These are phyloP conservation scores for Microbotryomycetes sp. DNA, from an alignment of 1,284 basidiomycete species.

Conservation along the genomic window DNA sequence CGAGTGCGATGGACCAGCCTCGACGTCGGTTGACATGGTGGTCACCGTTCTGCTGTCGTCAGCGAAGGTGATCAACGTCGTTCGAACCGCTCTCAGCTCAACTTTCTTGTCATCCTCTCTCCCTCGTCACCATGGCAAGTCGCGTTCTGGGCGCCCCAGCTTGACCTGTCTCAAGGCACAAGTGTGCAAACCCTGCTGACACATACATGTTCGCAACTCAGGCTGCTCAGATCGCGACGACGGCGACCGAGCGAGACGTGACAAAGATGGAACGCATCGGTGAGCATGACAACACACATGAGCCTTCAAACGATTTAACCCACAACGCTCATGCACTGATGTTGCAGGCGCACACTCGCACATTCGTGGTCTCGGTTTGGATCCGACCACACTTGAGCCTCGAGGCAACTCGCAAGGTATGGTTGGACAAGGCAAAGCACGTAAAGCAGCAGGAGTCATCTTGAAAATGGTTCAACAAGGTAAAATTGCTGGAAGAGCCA, in stretches of 20 bases:
- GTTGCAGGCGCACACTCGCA: conserved; percentile 86
- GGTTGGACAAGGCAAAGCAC: conserved; percentile 90
- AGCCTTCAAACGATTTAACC: not conserved
- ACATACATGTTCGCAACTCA: not conserved
- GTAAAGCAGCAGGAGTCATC: conserved; percentile 94
- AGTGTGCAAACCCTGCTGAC: no score
- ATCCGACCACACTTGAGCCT: conserved; percentile 78
- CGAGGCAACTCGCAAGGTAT: conserved; percentile 81
- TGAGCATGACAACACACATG: conserved; percentile 39
- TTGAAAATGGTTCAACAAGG: conserved; percentile 97
- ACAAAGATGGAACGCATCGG: conserved; percentile 96
- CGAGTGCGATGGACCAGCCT: no score
- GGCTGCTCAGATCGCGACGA: conserved; percentile 41
- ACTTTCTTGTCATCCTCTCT: no score
- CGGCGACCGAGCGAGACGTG: conserved; percentile 60
- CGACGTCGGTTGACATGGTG: no score
- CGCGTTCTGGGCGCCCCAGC: no score
- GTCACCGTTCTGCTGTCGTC: no score
- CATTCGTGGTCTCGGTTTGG: conserved; percentile 87
- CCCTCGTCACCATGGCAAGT: not conserved
- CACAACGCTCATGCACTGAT: no score
- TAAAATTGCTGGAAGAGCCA: conserved; percentile 86
- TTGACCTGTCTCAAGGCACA: no score
- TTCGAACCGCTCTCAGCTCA: no score
- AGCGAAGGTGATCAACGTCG: no score